These are phyloP conservation scores for Blastobotrys parvus DNA, from an alignment of 805 yeast genomes.

Conservation along the genomic window DNA sequence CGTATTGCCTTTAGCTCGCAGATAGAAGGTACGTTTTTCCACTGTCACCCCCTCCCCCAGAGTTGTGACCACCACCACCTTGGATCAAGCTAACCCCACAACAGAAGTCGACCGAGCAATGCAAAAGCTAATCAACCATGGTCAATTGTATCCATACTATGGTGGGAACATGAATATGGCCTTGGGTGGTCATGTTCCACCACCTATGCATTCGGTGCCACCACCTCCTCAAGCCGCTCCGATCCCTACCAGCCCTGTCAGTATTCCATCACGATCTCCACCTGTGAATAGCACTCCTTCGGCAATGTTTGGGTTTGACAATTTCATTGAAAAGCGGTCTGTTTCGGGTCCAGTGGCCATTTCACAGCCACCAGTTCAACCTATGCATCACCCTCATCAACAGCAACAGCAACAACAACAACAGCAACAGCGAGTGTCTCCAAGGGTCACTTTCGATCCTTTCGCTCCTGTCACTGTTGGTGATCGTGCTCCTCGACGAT, in stretches of 20 bases:
- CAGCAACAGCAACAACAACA: background rate
- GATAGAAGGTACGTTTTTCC: constrained; percentile 8
- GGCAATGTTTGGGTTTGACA: too few relatives aligned
- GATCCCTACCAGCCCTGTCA: background rate
- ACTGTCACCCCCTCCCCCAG: background rate
- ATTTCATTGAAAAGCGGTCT: background rate
- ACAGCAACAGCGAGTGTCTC: constrained; percentile 8
- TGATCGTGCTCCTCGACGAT: too few relatives aligned
- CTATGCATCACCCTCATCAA: too few relatives aligned
- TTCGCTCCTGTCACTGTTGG: constrained; percentile 15
- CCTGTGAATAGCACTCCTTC: too few relatives aligned
- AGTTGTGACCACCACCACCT: too few relatives aligned
- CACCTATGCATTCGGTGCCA: background rate
- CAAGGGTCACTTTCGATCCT: constrained; percentile 15
- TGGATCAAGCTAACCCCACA: background rate
- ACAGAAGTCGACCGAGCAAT: constrained; percentile 13
- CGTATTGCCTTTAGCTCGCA: constrained; percentile 12
- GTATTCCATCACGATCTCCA: background rate
- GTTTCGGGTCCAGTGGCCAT: background rate
- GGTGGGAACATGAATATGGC: too few relatives aligned
- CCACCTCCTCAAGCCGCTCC: background rate
- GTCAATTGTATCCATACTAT: constrained; percentile 1
- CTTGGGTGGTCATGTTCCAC: background rate
- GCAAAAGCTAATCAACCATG: constrained; percentile 8
- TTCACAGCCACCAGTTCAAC: background rate